Evolutionary conservation across 164 flowering plant genomes (phyloP).

Genomic region (Echeveria elegans): DNA sequence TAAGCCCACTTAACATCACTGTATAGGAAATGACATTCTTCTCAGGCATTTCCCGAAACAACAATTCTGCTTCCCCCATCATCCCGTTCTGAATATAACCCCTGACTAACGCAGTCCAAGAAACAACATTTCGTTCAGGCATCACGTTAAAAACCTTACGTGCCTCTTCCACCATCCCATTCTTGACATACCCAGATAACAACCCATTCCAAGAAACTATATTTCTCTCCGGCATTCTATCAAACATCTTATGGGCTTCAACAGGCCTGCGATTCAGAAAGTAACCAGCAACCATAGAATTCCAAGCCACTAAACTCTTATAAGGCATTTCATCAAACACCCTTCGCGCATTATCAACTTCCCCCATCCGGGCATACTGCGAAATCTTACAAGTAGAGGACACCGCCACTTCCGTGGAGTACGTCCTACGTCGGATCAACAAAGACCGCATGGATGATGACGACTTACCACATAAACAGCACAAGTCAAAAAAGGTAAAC

Average conservation of each 20-base stretch:
- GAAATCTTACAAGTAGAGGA: too few species aligned
- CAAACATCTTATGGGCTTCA: slow-evolving; percentile 44
- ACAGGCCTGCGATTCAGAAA: slow-evolving; percentile 38
- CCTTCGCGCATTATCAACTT: slow-evolving; percentile 40
- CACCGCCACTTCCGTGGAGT: too few species aligned
- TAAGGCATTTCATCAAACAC: slow-evolving; percentile 44
- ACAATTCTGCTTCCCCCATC: slow-evolving; percentile 53
- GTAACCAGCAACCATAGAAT: slow-evolving; percentile 51
- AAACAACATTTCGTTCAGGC: slow-evolving; percentile 58
- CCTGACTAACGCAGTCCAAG: slow-evolving; percentile 71
- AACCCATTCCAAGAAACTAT: slow-evolving; percentile 58
- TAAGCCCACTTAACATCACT: slow-evolving; percentile 69
- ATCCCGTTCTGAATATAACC: slow-evolving; percentile 54
- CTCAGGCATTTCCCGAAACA: slow-evolving; percentile 64
- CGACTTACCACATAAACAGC: slow-evolving; percentile 41
- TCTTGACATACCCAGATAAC: slow-evolving; percentile 54
- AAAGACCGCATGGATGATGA: too few species aligned
- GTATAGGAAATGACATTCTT: slow-evolving; percentile 77
- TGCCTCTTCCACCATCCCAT: slow-evolving; percentile 48
- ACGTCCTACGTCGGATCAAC: too few species aligned
- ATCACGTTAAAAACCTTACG: slow-evolving; percentile 40
- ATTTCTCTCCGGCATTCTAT: slow-evolving; percentile 52
- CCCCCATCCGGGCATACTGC: too few species aligned
- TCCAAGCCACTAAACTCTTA: slow-evolving; percentile 46
- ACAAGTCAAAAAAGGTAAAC: too few species aligned